Evolutionary conservation across 495 filamentous ascomycete genomes (phyloP).

Genomic region (Aspergillus ellipticus): DNA sequence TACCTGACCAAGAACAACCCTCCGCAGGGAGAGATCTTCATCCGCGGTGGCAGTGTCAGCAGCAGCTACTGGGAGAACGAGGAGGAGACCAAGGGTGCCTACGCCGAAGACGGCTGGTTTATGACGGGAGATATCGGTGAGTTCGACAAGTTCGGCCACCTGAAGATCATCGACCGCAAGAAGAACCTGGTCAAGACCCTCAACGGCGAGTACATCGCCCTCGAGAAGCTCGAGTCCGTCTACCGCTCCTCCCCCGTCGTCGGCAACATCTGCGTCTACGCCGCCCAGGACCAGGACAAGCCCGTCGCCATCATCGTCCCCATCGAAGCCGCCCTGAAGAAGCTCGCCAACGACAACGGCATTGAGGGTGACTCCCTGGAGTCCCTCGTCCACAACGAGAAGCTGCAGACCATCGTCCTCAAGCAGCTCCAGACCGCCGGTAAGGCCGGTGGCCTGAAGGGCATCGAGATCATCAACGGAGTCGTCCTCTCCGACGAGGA

Average conservation of each 20-base stretch:
- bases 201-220: slow-evolving; percentile 95
- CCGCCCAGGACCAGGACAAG: slow-evolving; percentile 73
- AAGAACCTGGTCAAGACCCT: slow-evolving; percentile 97
- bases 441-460: slow-evolving; percentile 68
- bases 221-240: slow-evolving; percentile 96
- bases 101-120: slow-evolving; percentile 85
- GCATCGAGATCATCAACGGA: slow-evolving; percentile 90
- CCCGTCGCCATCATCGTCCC: slow-evolving; percentile 95
- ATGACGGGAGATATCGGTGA: slow-evolving; percentile 94
- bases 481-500: slow-evolving; percentile 93
- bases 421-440: slow-evolving; percentile 77
- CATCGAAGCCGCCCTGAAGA: slow-evolving; percentile 77
- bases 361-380: slow-evolving; percentile 70
- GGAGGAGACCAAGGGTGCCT: slow-evolving; percentile 72
- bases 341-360: slow-evolving; percentile 68
- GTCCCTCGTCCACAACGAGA: slow-evolving; percentile 77
- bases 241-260: slow-evolving; percentile 85
- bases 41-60: slow-evolving; percentile 74
- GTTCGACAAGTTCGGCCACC: slow-evolving; percentile 75
- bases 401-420: slow-evolving; percentile 73
- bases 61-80: slow-evolving; percentile 76
- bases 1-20: slow-evolving; percentile 84
- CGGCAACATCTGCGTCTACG: slow-evolving; percentile 93
- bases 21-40: slow-evolving; percentile 93
- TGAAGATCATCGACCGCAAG: slow-evolving; percentile 93